Base-by-base conservation (phyloP, 2,329 filamentous ascomycete species). In the Xylariaceae sp. region DNA sequence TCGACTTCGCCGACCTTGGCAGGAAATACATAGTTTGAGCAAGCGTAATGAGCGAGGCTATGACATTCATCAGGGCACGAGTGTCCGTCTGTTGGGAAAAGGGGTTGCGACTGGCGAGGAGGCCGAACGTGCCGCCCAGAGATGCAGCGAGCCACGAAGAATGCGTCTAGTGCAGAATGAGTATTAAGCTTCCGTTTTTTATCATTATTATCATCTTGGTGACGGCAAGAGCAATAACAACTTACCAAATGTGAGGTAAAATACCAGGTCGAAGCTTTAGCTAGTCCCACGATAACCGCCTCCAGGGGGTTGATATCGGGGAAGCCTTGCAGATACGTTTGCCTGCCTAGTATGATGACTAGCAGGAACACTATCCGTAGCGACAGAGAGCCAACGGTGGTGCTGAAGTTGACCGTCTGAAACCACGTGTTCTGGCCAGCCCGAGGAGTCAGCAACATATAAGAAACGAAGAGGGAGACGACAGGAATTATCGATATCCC, bases 241-340 rank as follows among this genome's bases (percentile, higher is more conserved):
- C 68, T 4, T 60, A 75, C 71, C 6, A 65, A 58, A 43, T 66
- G 64, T 2, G 69, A 65, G 0, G 60, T 61, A 31, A 69, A 73
- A 51, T 65, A 71, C 72, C 73, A 76, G 2, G 65, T 61, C 0
- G 63, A 53, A 0, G 68, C 67, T 27, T 74, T 75, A 0, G 59
- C 45, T 0, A 66, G 27, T 0, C 67, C 71, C 1, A 71, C 40
- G 0, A 58, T 11, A 0, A 72, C 5, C 0, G 60, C 58, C 1
- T 58, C 37, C 2, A 55, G 35, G 7, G 65, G 4, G 0, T 60
- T 42, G 2, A 51, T 58, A 3, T 51, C 56, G 0, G 62, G 61
- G 1, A 67, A 56, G 0, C 68, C 71, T 30, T 69, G 58, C 0
- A 61, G 11, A 2, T 63, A 29, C 0, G 45, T 45, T 41, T 72